Percentiles rank a stretch among this genome's conserved stretches.
These are phyloP conservation scores for Ilex asprella DNA, from an alignment of 257 asterid genomes.

Conservation along the genomic window DNA sequence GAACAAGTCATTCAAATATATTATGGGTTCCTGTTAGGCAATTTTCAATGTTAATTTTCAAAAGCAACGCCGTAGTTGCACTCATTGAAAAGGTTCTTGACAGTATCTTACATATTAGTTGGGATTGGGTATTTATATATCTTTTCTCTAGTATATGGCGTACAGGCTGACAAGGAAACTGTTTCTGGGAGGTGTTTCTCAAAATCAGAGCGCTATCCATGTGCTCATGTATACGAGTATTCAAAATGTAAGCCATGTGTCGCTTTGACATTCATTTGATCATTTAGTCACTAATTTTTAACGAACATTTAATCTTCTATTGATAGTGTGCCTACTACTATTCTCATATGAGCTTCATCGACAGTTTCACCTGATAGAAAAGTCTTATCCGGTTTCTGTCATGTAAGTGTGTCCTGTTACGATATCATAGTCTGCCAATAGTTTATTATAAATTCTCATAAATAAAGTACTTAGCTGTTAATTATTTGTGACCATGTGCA, in stretches of 20 bases:
- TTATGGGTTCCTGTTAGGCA: too few species aligned
- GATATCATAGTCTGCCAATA: too few species aligned
- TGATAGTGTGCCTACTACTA: slow-evolving; percentile 67
- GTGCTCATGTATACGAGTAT: slow-evolving; percentile 68
- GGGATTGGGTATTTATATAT: not conserved
- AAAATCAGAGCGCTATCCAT: slow-evolving; percentile 47
- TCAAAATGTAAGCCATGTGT: slow-evolving; percentile 61
- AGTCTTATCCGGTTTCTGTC: slow-evolving; percentile 54
- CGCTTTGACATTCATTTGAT: slow-evolving; percentile 3
- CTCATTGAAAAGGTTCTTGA: too few species aligned
- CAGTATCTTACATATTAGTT: not conserved
- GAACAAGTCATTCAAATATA: too few species aligned
- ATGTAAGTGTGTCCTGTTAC: slow-evolving; percentile 32
- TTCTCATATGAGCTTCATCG: slow-evolving; percentile 88
- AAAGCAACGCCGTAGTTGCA: too few species aligned
- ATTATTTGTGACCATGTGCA: too few species aligned
- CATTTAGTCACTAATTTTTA: slow-evolving; percentile 11
- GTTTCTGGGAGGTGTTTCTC: slow-evolving; percentile 49
- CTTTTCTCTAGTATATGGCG: slow-evolving; percentile 38
- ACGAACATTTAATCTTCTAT: slow-evolving; percentile 18
- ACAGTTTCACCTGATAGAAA: slow-evolving; percentile 37
- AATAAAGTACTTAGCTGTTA: too few species aligned
- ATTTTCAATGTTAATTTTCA: too few species aligned
- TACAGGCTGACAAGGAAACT: slow-evolving; percentile 40
- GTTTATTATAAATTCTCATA: too few species aligned